Percentiles rank a stretch among this genome's conserved stretches.
These are phyloP conservation scores for Candida maris DNA, from an alignment of 805 yeast species.

Conservation along the genomic window DNA sequence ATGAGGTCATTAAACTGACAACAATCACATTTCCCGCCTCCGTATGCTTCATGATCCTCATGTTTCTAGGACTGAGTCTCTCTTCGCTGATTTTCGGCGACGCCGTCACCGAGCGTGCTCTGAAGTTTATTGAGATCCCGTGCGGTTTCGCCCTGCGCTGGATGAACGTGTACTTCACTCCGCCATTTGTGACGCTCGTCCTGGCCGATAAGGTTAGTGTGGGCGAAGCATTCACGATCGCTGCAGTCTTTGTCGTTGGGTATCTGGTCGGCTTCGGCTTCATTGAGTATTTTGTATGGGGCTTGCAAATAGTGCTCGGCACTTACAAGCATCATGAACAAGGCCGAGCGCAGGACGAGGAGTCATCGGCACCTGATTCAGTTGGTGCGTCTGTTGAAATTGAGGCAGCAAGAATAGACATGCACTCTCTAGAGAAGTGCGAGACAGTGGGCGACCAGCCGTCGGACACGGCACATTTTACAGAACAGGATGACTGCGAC, in stretches of 20 bases:
- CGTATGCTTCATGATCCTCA: conserved; percentile 64
- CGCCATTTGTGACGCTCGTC: conserved; percentile 71
- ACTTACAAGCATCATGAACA: conserved; percentile 17
- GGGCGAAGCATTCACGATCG: conserved; percentile 67
- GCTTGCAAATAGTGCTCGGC: conserved; percentile 35
- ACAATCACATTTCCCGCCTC: conserved; percentile 64
- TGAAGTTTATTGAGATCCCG: conserved; percentile 49
- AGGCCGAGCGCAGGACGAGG: conserved; percentile 16
- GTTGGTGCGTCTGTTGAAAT: not conserved
- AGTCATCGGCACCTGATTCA: conserved; percentile 8
- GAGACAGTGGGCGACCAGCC: not conserved
- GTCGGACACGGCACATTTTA: not conserved
- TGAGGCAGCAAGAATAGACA: not conserved
- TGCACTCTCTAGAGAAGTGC: not conserved
- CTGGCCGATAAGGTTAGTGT: conserved; percentile 62
- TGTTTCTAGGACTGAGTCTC: conserved; percentile 44
- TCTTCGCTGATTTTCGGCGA: conserved; percentile 38
- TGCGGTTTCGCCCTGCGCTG: conserved; percentile 67
- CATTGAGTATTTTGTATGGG: conserved; percentile 46
- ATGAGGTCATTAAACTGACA: conserved; percentile 42
- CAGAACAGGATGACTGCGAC: conserved; percentile 12
- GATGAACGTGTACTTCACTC: conserved; percentile 77
- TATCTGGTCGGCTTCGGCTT: conserved; percentile 49
- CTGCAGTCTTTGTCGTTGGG: conserved; percentile 69
- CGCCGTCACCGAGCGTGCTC: conserved; percentile 22